Percentiles rank a stretch among this genome's conserved stretches.
phyloP scores from a whole-genome alignment of 495 filamentous ascomycete genomes.

The Hypoxylon rickii region DNA sequence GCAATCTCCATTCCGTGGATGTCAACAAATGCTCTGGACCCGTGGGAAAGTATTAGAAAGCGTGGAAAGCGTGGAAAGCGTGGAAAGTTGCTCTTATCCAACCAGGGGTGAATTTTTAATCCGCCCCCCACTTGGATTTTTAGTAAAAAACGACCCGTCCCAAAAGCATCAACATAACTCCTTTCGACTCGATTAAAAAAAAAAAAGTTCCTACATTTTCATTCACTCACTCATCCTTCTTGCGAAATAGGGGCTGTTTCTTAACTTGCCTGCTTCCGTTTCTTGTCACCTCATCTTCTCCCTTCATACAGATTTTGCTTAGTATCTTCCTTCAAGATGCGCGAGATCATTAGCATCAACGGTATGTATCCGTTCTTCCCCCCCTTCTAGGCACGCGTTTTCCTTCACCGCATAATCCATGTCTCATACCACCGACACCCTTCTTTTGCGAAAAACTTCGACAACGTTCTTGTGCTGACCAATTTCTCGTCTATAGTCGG shows the following conservation, averaged over 20 bases:
- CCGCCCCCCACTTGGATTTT: constrained; percentile 38
- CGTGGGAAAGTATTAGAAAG: too few relatives aligned
- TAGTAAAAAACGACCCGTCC: constrained; percentile 39
- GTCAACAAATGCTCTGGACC: constrained; percentile 31
- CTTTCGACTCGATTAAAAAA: constrained; percentile 35
- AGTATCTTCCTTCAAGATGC: constrained; percentile 68
- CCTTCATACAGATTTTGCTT: constrained; percentile 27
- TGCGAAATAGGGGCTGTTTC: constrained; percentile 21
- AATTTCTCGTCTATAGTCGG: constrained; percentile 70
- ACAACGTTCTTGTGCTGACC: constrained; percentile 42
- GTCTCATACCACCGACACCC: constrained; percentile 12
- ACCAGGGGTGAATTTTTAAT: constrained; percentile 42
- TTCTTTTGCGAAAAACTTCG: constrained; percentile 20
- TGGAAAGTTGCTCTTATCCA: constrained; percentile 27
- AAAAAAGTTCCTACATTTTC: constrained; percentile 30
- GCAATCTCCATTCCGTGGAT: constrained; percentile 1
- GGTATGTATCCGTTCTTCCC: constrained; percentile 64
- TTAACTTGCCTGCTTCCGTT: constrained; percentile 26
- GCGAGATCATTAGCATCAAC: constrained; percentile 99
- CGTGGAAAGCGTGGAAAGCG: too few relatives aligned
- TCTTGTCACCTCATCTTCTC: constrained; percentile 16
- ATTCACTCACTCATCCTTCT: constrained; percentile 16
- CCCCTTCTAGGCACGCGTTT: constrained; percentile 38
- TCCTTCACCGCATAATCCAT: constrained; percentile 46
- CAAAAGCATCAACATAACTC: constrained; percentile 39